These are phyloP conservation scores for Macrocystidia cucumis DNA, from an alignment of 1,284 basidiomycete species.

Conservation along the genomic window DNA sequence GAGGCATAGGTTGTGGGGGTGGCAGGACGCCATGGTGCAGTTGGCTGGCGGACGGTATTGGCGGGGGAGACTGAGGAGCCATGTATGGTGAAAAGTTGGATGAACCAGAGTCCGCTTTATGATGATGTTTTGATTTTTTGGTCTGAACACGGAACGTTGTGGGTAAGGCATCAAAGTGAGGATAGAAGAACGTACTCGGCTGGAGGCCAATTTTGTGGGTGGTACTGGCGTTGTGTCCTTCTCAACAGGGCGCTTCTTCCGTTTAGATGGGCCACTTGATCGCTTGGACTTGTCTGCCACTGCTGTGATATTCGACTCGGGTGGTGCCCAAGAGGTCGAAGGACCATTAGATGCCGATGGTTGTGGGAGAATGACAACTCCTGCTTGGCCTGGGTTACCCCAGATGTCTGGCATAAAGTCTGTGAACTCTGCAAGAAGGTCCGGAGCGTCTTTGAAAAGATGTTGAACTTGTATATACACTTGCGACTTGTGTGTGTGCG, in stretches of 20 bases:
- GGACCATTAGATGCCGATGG: conserved; percentile 19
- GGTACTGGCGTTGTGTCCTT: conserved; percentile 54
- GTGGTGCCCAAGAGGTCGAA: conserved; percentile 27
- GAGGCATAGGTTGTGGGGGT: conserved; percentile 16
- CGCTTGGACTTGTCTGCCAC: conserved; percentile 43
- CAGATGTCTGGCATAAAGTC: conserved; percentile 84
- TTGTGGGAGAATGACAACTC: conserved; percentile 36
- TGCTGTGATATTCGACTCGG: conserved; percentile 24
- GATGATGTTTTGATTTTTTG: conserved; percentile 54
- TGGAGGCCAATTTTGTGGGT: conserved; percentile 32
- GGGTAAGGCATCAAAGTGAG: conserved; percentile 3
- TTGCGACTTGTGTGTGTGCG: no score
- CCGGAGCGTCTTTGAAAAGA: conserved; percentile 90
- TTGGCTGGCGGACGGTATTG: conserved; percentile 16
- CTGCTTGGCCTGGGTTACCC: conserved; percentile 24
- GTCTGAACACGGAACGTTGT: conserved; percentile 20
- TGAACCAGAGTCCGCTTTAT: conserved; percentile 49
- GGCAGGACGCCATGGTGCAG: conserved; percentile 20
- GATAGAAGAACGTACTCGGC: conserved; percentile 27
- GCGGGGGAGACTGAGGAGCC: conserved; percentile 31
- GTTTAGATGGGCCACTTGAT: conserved; percentile 26
- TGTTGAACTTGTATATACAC: conserved; percentile 91
- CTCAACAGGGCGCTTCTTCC: conserved; percentile 51
- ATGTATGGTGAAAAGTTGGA: conserved; percentile 51
- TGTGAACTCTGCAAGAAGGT: conserved; percentile 93